phyloP scores from a whole-genome alignment of 768 basidiomycete species.

The Candolleomyces aberdarensis region DNA sequence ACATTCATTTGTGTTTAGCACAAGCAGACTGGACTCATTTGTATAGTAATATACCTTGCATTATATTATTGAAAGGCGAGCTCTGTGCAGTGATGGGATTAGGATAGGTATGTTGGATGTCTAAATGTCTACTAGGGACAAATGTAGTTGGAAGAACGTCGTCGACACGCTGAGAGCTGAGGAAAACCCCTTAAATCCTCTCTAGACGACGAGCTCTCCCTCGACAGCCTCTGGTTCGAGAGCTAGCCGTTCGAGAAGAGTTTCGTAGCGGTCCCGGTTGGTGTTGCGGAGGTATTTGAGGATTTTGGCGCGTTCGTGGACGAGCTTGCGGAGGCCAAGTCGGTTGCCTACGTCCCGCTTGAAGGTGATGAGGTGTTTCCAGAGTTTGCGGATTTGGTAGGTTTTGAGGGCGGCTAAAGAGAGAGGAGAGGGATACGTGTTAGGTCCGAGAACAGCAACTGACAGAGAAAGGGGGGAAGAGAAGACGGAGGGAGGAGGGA shows the following conservation, averaged over 20 bases:
- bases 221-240: slow-evolving; percentile 80
- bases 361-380: slow-evolving; percentile 65
- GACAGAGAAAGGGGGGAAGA: not conserved
- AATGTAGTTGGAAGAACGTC: no score
- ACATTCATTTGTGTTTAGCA: no score
- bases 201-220: slow-evolving; percentile 80
- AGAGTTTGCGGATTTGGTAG: slow-evolving; percentile 78
- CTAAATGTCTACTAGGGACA: no score
- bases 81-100: no score
- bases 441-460: no score
- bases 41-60: no score
- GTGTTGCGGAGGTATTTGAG: slow-evolving; percentile 72
- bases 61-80: no score
- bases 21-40: no score
- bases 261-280: slow-evolving; percentile 71
- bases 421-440: not conserved
- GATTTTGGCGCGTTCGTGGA: slow-evolving; percentile 81
- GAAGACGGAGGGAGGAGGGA: no score
- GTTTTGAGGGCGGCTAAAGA: slow-evolving; percentile 85
- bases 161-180: no score
- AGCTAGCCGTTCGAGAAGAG: slow-evolving; percentile 67
- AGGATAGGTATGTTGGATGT: no score
- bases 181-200: no score
- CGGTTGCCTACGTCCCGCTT: slow-evolving; percentile 78
- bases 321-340: slow-evolving; percentile 68